Conservation (phyloP, 441 rosid genomes). For the California macrophylla region DNA sequence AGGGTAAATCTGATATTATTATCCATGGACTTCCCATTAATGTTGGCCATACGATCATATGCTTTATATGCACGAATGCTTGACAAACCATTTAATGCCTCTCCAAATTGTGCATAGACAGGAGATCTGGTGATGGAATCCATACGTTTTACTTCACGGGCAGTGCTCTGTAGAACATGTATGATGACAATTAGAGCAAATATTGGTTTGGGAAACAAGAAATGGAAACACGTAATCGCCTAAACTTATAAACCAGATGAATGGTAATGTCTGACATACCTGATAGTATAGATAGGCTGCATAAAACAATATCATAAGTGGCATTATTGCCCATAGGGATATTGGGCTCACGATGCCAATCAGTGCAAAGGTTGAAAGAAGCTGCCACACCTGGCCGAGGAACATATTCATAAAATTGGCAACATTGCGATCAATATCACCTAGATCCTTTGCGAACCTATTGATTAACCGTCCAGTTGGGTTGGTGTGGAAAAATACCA, state of each 20-base stretch:
- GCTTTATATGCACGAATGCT: constrained; percentile 88
- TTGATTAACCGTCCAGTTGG: constrained; percentile 89
- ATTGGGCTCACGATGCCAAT: constrained; percentile 94
- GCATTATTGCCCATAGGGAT: constrained; percentile 99
- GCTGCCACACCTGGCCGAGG: constrained; percentile 71
- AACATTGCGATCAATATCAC: constrained; percentile 86
- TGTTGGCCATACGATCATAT: constrained; percentile 73
- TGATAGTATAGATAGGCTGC: constrained; percentile 90
- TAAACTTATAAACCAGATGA: no score
- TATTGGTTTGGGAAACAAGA: constrained; percentile 1
- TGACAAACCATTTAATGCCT: constrained; percentile 76
- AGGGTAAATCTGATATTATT: constrained; percentile 73
- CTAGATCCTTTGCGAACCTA: constrained; percentile 93
- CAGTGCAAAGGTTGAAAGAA: constrained; percentile 81
- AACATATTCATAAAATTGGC: constrained; percentile 74
- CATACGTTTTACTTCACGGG: constrained; percentile 87
- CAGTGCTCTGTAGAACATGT: constrained; percentile 43
- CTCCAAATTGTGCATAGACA: constrained; percentile 88
- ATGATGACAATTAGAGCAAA: constrained; percentile 19
- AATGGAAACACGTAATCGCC: no score
- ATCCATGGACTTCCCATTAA: constrained; percentile 80
- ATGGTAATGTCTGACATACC: constrained; percentile 35
- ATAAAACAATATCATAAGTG: constrained; percentile 82
- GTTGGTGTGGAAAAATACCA: constrained; percentile 94
- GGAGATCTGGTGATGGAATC: constrained; percentile 84